These are phyloP conservation scores for Catenaria anguillulae DNA, from an alignment of 371 early-diverging fungal genomes.

Conservation along the genomic window DNA sequence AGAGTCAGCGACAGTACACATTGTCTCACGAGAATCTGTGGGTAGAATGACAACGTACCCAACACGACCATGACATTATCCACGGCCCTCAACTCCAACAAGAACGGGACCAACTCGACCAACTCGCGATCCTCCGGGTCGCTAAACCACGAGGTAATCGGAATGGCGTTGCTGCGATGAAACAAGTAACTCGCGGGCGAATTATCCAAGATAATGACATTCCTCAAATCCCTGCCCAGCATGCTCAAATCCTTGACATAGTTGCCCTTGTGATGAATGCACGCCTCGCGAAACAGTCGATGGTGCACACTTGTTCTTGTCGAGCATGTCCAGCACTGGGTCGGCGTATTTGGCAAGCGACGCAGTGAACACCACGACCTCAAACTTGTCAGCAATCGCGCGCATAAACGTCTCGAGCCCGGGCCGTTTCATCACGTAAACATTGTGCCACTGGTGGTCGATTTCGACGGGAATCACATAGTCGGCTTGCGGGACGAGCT, in stretches of 20 bases:
- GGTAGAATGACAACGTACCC: constrained; percentile 14
- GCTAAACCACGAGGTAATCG: constrained; percentile 91
- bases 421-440: constrained; percentile 89
- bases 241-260: constrained; percentile 86
- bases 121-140: constrained; percentile 90
- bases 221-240: constrained; percentile 68
- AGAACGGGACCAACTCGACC: constrained; percentile 78
- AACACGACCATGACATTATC: constrained; percentile 77
- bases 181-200: constrained; percentile 87
- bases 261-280: constrained; percentile 82
- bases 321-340: constrained; percentile 86
- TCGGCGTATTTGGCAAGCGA: constrained; percentile 93
- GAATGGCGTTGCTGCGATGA: constrained; percentile 88
- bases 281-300: constrained; percentile 89
- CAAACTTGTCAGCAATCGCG: constrained; percentile 71
- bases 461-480: constrained; percentile 78
- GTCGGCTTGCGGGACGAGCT: constrained; percentile 63
- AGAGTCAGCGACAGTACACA: no score
- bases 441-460: constrained; percentile 77
- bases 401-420: constrained; percentile 84
- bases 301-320: constrained; percentile 69
- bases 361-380: constrained; percentile 92
- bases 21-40: no score
- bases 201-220: constrained; percentile 72
- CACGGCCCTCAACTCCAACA: constrained; percentile 72